phyloP scores from a whole-genome alignment of 2,329 filamentous ascomycete genomes.

The Microsporum ferrugineum region DNA sequence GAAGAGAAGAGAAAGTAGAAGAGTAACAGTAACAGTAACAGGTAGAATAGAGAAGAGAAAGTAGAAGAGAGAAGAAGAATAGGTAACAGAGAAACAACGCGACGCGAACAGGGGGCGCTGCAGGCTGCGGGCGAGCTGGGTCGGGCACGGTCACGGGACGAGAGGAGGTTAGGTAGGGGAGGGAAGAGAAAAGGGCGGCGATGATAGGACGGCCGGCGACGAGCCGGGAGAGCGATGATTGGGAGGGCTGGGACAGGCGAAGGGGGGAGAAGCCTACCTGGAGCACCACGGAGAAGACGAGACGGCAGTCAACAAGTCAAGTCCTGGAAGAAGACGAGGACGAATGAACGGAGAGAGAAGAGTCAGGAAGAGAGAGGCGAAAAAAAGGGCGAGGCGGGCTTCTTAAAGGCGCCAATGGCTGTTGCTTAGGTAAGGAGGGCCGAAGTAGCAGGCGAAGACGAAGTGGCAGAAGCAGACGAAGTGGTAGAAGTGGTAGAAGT shows the following conservation, averaged over 20 bases:
- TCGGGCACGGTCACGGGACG: conserved; percentile 9
- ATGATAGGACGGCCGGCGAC: too few relatives aligned
- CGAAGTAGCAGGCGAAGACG: neutral
- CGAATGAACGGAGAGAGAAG: neutral
- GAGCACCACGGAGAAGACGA: too few relatives aligned
- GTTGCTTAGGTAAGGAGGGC: neutral
- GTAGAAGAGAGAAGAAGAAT: neutral
- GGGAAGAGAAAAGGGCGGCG: neutral
- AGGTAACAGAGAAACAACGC: neutral
- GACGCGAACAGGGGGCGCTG: neutral
- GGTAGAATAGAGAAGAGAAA: neutral
- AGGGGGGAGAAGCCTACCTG: neutral
- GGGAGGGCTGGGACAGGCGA: neutral
- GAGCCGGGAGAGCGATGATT: too few relatives aligned
- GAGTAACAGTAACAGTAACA: neutral
- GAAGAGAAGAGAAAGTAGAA: neutral
- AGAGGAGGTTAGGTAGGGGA: neutral
- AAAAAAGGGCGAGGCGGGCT: neutral
- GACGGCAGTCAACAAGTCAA: too few relatives aligned
- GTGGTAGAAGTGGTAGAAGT: neutral
- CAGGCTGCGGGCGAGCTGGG: conserved; percentile 2
- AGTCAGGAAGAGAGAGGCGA: neutral
- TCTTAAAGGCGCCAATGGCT: neutral
- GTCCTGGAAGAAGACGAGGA: neutral
- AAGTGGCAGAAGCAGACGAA: neutral